Conservation (phyloP, 352 stramenopile species). For the Paralagenidium karlingii region DNA sequence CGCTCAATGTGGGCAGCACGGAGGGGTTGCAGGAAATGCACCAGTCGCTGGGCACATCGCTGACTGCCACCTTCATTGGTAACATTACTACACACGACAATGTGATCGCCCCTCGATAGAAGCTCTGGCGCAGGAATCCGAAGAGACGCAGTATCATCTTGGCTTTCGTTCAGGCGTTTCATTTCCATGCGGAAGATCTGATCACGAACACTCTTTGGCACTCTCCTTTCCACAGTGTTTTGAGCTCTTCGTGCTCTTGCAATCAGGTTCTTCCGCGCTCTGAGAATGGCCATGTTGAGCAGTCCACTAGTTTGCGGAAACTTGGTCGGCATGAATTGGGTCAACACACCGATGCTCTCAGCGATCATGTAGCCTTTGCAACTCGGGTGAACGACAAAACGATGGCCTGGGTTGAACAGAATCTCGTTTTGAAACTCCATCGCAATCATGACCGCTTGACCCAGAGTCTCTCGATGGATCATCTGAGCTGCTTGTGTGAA, state of each 20-base stretch:
- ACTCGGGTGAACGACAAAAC: constrained; percentile 25
- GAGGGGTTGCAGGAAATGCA: constrained; percentile 66
- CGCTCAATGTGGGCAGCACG: constrained; percentile 53
- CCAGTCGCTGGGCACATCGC: constrained; percentile 41
- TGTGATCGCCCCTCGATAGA: constrained; percentile 39
- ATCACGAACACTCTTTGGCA: constrained; percentile 42
- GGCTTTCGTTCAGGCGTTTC: too few species aligned
- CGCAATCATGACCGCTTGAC: constrained; percentile 61
- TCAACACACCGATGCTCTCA: constrained; percentile 43
- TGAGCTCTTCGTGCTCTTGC: constrained; percentile 38
- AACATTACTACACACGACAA: constrained; percentile 75
- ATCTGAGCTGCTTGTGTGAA: constrained; percentile 59
- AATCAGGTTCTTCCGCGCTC: constrained; percentile 20
- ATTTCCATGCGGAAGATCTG: constrained; percentile 33
- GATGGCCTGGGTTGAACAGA: constrained; percentile 60
- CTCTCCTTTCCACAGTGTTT: constrained; percentile 54
- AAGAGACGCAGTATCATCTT: constrained; percentile 13
- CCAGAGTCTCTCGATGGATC: constrained; percentile 58
- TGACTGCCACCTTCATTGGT: constrained; percentile 40
- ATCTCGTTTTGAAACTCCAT: constrained; percentile 54
- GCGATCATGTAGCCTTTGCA: constrained; percentile 71
- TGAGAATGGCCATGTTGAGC: neutral
- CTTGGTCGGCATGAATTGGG: constrained; percentile 12
- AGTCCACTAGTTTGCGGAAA: neutral
- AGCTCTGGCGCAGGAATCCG: constrained; percentile 17